phyloP scores from a whole-genome alignment of 2,329 filamentous ascomycete genomes.

The Botryotinia calthae region DNA sequence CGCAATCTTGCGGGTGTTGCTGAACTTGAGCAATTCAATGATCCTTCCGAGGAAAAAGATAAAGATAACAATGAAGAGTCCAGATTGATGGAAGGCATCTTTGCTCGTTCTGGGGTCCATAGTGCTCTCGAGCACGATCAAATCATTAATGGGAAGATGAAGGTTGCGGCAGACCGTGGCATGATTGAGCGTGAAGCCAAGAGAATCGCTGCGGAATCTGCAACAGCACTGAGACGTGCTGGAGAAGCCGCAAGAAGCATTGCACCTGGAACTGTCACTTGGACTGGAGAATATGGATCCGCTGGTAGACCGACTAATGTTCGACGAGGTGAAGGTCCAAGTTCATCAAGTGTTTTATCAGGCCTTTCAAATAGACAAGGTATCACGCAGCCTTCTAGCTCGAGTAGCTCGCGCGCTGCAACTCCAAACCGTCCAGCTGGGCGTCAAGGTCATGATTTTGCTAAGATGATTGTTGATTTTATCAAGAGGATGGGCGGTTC shows the following conservation, averaged over 20 bases:
- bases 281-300: slow-evolving; percentile 83
- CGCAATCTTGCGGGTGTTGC: slow-evolving; percentile 58
- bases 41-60: slow-evolving; percentile 44
- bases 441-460: slow-evolving; percentile 57
- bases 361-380: slow-evolving; percentile 56
- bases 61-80: slow-evolving; percentile 55
- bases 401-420: slow-evolving; percentile 47
- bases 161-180: slow-evolving; percentile 68
- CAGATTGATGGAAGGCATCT: slow-evolving; percentile 84
- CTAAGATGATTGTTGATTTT: slow-evolving; percentile 73
- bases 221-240: slow-evolving; percentile 69
- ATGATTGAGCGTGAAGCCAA: slow-evolving; percentile 82
- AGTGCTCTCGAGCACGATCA: slow-evolving; percentile 92
- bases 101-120: slow-evolving; percentile 80
- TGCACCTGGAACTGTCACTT: slow-evolving; percentile 83
- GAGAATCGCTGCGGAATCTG: slow-evolving; percentile 73
- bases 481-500: slow-evolving; percentile 74
- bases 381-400: slow-evolving; percentile 40
- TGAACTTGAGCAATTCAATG: slow-evolving; percentile 61
- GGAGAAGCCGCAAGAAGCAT: slow-evolving; percentile 69
- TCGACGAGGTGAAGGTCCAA: slow-evolving; percentile 49
- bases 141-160: slow-evolving; percentile 75
- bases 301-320: slow-evolving; percentile 63
- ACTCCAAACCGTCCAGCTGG: slow-evolving; percentile 44
- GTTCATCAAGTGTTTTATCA: slow-evolving; percentile 54